phyloP scores from a whole-genome alignment of 179 eudicot genomes.

The Silene vulgaris region DNA sequence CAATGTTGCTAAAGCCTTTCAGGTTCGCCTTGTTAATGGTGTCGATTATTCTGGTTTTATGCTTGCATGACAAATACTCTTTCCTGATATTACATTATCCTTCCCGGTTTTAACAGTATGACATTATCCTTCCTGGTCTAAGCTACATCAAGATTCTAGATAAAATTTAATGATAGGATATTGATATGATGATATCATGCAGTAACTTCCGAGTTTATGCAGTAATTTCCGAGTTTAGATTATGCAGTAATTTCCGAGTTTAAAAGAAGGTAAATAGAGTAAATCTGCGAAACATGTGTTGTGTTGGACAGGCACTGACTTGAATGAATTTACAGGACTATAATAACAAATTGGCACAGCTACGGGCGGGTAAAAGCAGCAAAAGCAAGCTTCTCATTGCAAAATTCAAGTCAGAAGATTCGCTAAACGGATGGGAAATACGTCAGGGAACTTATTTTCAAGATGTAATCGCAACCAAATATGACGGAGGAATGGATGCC shows the following conservation, averaged over 20 bases:
- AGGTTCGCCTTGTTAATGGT: constrained; percentile 37
- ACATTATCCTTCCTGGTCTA: no score
- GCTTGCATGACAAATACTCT: no score
- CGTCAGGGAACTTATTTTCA: constrained; percentile 82
- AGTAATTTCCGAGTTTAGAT: not conserved
- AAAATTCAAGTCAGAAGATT: constrained; percentile 69
- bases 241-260: not conserved
- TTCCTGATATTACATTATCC: not conserved
- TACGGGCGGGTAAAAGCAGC: constrained; percentile 94
- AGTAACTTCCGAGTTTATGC: no score
- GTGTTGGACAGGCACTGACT: constrained; percentile 15
- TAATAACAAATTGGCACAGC: constrained; percentile 79
- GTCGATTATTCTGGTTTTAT: not conserved
- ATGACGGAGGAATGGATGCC: constrained; percentile 94
- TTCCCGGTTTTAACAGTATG: not conserved
- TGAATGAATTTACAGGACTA: constrained; percentile 52
- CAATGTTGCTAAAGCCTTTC: constrained; percentile 82
- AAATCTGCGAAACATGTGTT: not conserved
- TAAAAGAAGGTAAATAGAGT: not conserved
- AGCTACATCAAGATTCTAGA: no score
- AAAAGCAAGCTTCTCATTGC: constrained; percentile 86
- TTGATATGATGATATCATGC: no score
- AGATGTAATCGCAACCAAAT: constrained; percentile 67
- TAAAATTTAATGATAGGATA: no score
- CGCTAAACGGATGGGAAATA: constrained; percentile 78